Base-by-base conservation (phyloP, 176 grass and related monocot genomes). In the Rhynchospora pubera region DNA sequence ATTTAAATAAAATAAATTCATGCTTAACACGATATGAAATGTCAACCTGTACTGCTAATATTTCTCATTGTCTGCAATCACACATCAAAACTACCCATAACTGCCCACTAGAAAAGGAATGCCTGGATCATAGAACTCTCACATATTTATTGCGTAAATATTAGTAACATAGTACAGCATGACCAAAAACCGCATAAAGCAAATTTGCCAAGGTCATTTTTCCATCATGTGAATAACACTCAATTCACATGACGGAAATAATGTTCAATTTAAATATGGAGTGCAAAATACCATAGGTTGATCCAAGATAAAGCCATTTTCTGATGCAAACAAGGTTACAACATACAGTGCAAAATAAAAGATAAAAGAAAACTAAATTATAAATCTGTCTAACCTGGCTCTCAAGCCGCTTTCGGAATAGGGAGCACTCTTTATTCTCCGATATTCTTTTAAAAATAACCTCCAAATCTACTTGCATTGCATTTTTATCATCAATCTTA, bases 341-440 rank as follows among this genome's bases (percentile, higher is more conserved):
- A 52, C 22, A 30, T 75, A 28, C n/a, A n/a, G n/a, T n/a, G n/a
- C n/a, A n/a, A n/a, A n/a, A n/a, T n/a, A n/a, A n/a, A n/a, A n/a
- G n/a, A n/a, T 26, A 51, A 52, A 74, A 74, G 19, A 51, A 53
- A 13, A 69, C 2, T n/a, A 75, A 75, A 75, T 52, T 45, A n/a
- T 80, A 75, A 80, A 87, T 50, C 56, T n/a, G 68, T 76, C 83
- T 55, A 86, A 97, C 94, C 94, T 93, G 94, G 43, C 76, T 78
- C 87, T 97, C 91, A 72, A 97, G 86, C 85, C 71, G 87, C 30
- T 65, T 79, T 85, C 88, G 91, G 85, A 97, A 90, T 78, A 90
- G 62, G 7, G 83, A 88, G 70, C 87, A 89, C 42, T 97, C 91
- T 81, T 83, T 88, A 76, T 91, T 87, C 81, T 83, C 81, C 45